Conservation (phyloP, 176 grass and related monocot genomes). For the Chrysopogon serrulatus region DNA sequence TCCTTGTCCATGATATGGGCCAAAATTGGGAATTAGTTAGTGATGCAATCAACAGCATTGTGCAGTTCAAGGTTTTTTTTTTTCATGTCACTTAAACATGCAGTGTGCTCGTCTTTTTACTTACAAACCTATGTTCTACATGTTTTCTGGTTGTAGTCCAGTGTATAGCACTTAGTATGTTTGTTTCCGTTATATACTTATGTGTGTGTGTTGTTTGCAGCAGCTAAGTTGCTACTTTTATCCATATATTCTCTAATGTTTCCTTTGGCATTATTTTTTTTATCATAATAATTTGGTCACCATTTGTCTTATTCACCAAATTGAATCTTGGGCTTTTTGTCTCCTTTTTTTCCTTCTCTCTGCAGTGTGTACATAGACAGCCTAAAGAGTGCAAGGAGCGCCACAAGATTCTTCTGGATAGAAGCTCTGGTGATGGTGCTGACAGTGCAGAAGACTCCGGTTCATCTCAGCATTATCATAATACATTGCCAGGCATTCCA, state of each 20-base stretch:
- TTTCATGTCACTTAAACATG: not conserved
- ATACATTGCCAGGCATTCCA: conserved; percentile 49
- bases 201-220: not conserved
- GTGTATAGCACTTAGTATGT: not conserved
- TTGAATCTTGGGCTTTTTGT: conserved; percentile 18
- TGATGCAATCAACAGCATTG: conserved; percentile 84
- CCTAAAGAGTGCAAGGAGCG: conserved; percentile 94
- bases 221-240: not conserved
- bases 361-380: conserved; percentile 75
- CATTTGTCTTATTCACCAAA: conserved; percentile 1
- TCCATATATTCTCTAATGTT: not conserved
- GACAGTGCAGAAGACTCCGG: conserved; percentile 97
- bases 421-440: conserved; percentile 76
- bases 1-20: conserved; percentile 98
- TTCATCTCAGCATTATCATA: conserved; percentile 88
- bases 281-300: not conserved
- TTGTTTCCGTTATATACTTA: conserved; percentile 4
- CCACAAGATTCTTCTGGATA: conserved; percentile 82
- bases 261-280: not conserved
- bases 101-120: conserved; percentile 4
- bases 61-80: conserved; percentile 74
- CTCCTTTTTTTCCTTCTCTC: conserved; percentile 18
- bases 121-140: not conserved
- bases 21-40: conserved; percentile 95
- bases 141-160: not conserved